Evolutionary conservation across 805 yeast species (phyloP), one percentile per base, ranked within the genome.

Genomic region (Ogataea trehalophila): DNA sequence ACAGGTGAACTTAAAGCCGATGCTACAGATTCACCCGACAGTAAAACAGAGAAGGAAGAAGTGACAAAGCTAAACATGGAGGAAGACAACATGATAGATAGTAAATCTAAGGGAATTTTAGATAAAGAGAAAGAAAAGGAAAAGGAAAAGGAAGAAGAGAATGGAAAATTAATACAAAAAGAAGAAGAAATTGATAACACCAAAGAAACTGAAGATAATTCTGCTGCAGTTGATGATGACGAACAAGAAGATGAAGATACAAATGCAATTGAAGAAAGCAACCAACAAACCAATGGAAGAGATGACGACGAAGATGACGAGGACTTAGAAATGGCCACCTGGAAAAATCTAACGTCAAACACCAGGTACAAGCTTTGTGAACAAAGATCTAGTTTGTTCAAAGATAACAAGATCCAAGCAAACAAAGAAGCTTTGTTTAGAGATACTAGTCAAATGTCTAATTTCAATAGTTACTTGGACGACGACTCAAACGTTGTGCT

Each of bases 341-440:
- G 97, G 97, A 84, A 85, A 56, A 78, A 79, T n/a, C 66, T 83
- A 37, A 89, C 94, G 0, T 86, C 96, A 0, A 84, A 84, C 51
- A 77, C 85, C 0, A 70, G 97, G 48, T 88, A 92, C 15, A 83
- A 85, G 44, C 77, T 87, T 51, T 83, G 96, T 59, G 67, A 80
- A 23, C 74, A 76, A 47, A 75, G 98, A 55, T 74, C 87, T 0
- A 77, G 75, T 2, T 66, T 89, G 41, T 90, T 92, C 60, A 77
- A 75, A 18, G 76, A 77, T 16, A 70, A 73, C 48, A 75, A 71
- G 45, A 63, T 91, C 7, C 85, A 86, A 51, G 66, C 74, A 14
- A 82, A 87, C 37, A 82, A 88, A 0, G 81, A 77, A 17, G 96
- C 96, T 0, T 67, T 83, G 3, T 57, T 84, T 23, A 72, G 96